These are phyloP conservation scores for Crithidia thermophila DNA, from an alignment of 208 protist genomes.

Conservation along the genomic window DNA sequence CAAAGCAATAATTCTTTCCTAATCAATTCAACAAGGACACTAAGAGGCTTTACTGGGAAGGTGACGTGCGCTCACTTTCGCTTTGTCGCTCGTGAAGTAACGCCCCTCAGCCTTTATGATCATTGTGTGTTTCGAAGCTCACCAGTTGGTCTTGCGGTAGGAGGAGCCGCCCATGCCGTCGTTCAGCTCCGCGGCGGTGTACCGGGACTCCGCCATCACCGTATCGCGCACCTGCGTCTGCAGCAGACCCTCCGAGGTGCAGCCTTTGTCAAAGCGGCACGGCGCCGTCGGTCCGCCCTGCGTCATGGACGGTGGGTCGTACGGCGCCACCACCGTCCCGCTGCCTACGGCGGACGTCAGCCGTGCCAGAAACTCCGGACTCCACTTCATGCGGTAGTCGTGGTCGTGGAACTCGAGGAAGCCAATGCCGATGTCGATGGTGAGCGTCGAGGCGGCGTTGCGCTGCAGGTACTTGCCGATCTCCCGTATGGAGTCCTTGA, in stretches of 20 bases:
- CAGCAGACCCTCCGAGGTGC: slow-evolving; percentile 42
- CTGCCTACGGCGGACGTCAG: slow-evolving; percentile 43
- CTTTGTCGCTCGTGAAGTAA: no score
- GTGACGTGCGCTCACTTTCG: no score
- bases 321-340: slow-evolving; percentile 45
- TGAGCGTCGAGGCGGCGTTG: slow-evolving; percentile 56
- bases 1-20: no score
- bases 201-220: slow-evolving; percentile 60
- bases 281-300: slow-evolving; percentile 44
- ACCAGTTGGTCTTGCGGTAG: slow-evolving; percentile 71
- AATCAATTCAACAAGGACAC: slow-evolving; percentile 1
- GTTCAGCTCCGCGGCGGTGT: slow-evolving; percentile 66
- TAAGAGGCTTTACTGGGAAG: neutral
- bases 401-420: slow-evolving; percentile 68
- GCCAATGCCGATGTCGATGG: slow-evolving; percentile 76
- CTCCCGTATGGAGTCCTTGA: slow-evolving; percentile 80
- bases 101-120: neutral
- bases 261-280: slow-evolving; percentile 64
- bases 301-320: slow-evolving; percentile 73
- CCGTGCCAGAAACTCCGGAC: slow-evolving; percentile 45
- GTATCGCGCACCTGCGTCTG: slow-evolving; percentile 41
- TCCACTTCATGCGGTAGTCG: slow-evolving; percentile 84
- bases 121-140: neutral
- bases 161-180: slow-evolving; percentile 59
- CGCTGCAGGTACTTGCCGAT: slow-evolving; percentile 86